Conservation (phyloP, 2,329 filamentous ascomycete genomes). For the Sporothrix protearum region DNA sequence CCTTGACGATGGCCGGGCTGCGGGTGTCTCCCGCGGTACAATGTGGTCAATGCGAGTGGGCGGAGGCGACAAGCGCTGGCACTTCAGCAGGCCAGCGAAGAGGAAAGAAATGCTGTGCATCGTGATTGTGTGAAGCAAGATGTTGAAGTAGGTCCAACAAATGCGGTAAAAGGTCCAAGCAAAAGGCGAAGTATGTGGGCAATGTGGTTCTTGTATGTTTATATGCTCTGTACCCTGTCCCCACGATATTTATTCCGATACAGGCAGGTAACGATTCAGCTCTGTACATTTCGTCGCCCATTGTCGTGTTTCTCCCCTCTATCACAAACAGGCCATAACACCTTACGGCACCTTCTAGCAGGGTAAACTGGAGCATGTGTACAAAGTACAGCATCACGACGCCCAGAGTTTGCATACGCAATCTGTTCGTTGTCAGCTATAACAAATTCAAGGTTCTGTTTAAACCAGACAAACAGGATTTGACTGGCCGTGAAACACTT, state of each 20-base stretch:
- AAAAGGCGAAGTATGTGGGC: no score
- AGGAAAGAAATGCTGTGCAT: not conserved
- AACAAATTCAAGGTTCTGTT: not conserved
- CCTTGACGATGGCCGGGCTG: not conserved
- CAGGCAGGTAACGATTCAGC: no score
- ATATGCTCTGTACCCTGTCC: no score
- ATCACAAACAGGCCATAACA: not conserved
- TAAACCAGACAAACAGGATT: not conserved
- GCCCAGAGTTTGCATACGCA: no score
- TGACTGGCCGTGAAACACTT: not conserved
- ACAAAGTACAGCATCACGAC: not conserved
- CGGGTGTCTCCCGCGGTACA: not conserved
- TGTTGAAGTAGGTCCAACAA: no score
- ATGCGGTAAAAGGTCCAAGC: no score
- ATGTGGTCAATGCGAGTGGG: not conserved
- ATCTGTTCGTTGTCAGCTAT: no score
- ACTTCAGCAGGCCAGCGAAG: not conserved
- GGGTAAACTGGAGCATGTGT: not conserved
- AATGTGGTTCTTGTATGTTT: not conserved
- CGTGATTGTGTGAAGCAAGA: not conserved
- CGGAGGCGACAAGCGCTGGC: not conserved
- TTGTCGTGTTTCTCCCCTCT: not conserved
- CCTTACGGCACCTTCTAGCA: not conserved
- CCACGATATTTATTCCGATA: no score
- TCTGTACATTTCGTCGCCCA: not conserved